Base-by-base conservation (phyloP, 1,139 yeast species). In the Pichia sp. region DNA sequence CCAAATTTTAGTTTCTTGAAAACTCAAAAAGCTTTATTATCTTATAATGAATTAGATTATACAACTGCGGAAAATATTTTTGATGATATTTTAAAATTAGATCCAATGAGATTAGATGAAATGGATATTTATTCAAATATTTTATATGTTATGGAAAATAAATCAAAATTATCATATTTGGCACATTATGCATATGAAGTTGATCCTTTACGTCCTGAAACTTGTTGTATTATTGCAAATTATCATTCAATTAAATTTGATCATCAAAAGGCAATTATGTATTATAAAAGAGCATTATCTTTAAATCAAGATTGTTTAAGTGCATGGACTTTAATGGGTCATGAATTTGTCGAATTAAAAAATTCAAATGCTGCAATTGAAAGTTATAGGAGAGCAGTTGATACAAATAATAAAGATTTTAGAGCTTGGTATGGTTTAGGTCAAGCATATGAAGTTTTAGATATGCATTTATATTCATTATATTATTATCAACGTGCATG, bases 311-410 rank as follows among this genome's bases (percentile, higher is more conserved):
- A 80, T 54, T 87, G 95, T 56, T 69, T 90, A 22, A 80, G 90
- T 55, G 97, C 98, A 0, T 94, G 98, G 97, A 92, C 97, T 0
- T 70, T 94, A 48, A 90, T 94, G 97, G 98, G 99, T 11, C 99
- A 94, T 65, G 99, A 94, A 65, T 94, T 87, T 68, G 95, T 94
- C 11, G 98, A 94, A 62, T 72, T 92, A 55, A 90, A 92, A 58
- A 94, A 94, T 64, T 84, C 96, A 1, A 96, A 94, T 63, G 97
- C 98, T 1, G 98, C 98, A 1, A 92, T 94, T 44, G 97, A 92
- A 66, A 82, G 95, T 46, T 94, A 94, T 61, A 70, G 98, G 53
- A 71, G 96, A 42, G 98, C 98, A 0, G 95, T 90, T 1, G 92
- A 89, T 61, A 83, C 90, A 7, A 87, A 87, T 57, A 78, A 82